These are phyloP conservation scores for Chloropicon primus DNA, from an alignment of 139 green algal species.

Conservation along the genomic window DNA sequence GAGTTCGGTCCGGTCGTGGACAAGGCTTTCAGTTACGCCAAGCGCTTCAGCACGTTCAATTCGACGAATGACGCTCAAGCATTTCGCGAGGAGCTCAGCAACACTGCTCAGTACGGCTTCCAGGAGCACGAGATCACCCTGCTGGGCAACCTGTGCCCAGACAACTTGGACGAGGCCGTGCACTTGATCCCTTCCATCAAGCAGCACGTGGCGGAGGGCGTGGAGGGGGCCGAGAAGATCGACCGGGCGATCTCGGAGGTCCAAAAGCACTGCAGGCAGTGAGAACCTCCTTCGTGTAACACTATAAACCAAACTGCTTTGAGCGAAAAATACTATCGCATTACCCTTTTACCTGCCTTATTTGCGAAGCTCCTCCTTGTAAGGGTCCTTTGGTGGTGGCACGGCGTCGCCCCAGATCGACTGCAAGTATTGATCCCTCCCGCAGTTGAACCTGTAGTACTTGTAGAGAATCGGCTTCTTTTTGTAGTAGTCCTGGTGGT, in stretches of 20 bases:
- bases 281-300: background rate
- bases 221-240: background rate
- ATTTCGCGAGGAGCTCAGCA: background rate
- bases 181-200: background rate
- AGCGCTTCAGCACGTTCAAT: background rate
- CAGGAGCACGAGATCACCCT: background rate
- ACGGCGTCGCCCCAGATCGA: slow-evolving; percentile 1
- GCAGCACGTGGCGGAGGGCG: background rate
- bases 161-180: background rate
- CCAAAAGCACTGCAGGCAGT: background rate
- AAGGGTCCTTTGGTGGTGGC: background rate
- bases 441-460: slow-evolving; percentile 15
- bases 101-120: background rate
- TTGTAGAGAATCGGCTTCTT: slow-evolving; percentile 13
- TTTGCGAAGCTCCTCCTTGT: too few relatives aligned
- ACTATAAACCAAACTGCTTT: too few relatives aligned
- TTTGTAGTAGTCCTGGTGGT: slow-evolving; percentile 29
- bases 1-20: background rate
- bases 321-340: too few relatives aligned
- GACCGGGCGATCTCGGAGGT: background rate
- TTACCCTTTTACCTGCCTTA: too few relatives aligned
- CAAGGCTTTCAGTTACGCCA: background rate
- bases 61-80: background rate
- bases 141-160: background rate
- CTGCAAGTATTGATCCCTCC: slow-evolving; percentile 18